These are phyloP conservation scores for Prunella vulgaris DNA, from an alignment of 257 asterid genomes.

Conservation along the genomic window DNA sequence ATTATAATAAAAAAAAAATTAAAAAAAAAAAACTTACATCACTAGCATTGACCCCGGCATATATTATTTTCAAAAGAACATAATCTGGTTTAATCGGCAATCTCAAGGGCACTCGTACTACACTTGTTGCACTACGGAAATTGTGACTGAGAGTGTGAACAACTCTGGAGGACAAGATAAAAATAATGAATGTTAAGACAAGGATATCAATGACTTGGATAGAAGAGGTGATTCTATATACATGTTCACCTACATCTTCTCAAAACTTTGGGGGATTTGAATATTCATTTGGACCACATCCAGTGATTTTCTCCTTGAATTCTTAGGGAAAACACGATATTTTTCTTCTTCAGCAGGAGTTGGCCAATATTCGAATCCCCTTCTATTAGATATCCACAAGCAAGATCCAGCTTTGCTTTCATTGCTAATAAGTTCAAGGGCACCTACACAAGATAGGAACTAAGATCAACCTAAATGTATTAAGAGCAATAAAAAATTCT, in stretches of 20 bases:
- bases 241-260: slow-evolving; percentile 60
- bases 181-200: slow-evolving; percentile 21
- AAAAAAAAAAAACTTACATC: slow-evolving; percentile 63
- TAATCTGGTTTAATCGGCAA: slow-evolving; percentile 71
- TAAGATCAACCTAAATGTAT: slow-evolving; percentile 17
- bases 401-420: slow-evolving; percentile 93
- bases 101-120: slow-evolving; percentile 51
- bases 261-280: slow-evolving; percentile 70
- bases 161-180: slow-evolving; percentile 45
- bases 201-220: slow-evolving; percentile 15
- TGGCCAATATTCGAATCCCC: slow-evolving; percentile 94
- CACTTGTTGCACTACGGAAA: slow-evolving; percentile 71
- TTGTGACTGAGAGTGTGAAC: slow-evolving; percentile 89
- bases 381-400: slow-evolving; percentile 81
- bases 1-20: not conserved
- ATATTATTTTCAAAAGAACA: slow-evolving; percentile 80
- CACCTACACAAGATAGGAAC: slow-evolving; percentile 48
- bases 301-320: slow-evolving; percentile 39
- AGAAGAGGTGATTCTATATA: not conserved
- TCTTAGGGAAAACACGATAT: slow-evolving; percentile 37
- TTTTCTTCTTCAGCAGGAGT: slow-evolving; percentile 81
- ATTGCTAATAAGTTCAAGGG: slow-evolving; percentile 72
- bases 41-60: slow-evolving; percentile 99
- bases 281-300: slow-evolving; percentile 39
- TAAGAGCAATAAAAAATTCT: slow-evolving; percentile 9